Evolutionary conservation across 257 asterid species (phyloP), one percentile per base, ranked within the genome.

Genomic region (Echites panduratus): DNA sequence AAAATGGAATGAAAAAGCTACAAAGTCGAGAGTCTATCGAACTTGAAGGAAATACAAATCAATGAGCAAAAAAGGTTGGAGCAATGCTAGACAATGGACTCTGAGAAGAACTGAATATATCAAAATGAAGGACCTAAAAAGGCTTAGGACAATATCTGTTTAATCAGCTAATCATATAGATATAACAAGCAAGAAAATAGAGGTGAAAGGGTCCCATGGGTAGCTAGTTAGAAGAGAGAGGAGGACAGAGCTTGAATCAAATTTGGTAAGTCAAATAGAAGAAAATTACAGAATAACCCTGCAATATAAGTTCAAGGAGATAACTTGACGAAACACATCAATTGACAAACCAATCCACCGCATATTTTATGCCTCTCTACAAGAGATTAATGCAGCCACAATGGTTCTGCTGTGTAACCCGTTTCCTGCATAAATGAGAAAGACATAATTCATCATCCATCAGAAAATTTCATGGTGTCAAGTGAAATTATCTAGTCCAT

Each of bases 221-320:
- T 50, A 69, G 54, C 54, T 29, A 72, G 41, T 63, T 38, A 29
- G 29, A 78, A 12, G 77, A 58, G 71, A 44, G 52, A 12, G 50
- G 9, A 56, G 70, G 72, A 16, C 61, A 72, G 50, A 75, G n/a
- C 70, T 56, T 20, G 17, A 10, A 27, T n/a, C 61, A 68, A 38
- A 38, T 16, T 47, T 73, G 71, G 53, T 62, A 59, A 75, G 48
- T 69, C 45, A 81, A 76, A 45, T 17, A 57, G 73, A 24, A 62
- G n/a, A 35, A 52, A 70, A 80, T 87, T 88, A 90, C 78, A 90
- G 92, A 79, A 91, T 89, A 78, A 89, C 95, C 82, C 90, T 84
- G 85, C 96, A 89, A 78, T 81, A 91, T 68, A 91, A 82, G 79
- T 91, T 89, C 89, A 87, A 84, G 59, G 86, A 76, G 78, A 89